Percentiles rank a stretch among this genome's conserved stretches.
Evolutionary conservation across 2,329 filamentous ascomycete genomes (phyloP).

Genomic region (Ceratocystis albifundus): DNA sequence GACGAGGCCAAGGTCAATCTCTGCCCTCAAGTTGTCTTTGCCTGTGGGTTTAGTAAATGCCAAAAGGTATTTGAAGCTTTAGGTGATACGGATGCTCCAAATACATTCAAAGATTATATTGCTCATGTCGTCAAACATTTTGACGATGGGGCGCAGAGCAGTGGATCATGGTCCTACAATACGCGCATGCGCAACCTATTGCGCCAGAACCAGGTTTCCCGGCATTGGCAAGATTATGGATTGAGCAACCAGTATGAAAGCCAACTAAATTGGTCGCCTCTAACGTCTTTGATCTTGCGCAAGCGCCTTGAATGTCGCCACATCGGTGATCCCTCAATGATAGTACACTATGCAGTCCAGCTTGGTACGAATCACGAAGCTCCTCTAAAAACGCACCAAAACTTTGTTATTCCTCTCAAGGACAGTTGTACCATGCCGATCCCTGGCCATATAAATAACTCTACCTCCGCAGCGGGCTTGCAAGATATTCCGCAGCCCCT

Average conservation of each 20-base stretch:
- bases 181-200: slow-evolving; percentile 37
- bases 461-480: slow-evolving; percentile 13
- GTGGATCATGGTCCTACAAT: slow-evolving; percentile 36
- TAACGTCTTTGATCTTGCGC: slow-evolving; percentile 34
- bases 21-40: slow-evolving; percentile 39
- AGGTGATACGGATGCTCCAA: slow-evolving; percentile 32
- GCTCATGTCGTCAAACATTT: slow-evolving; percentile 39
- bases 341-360: slow-evolving; percentile 34
- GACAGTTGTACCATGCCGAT: slow-evolving; percentile 32
- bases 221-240: slow-evolving; percentile 32
- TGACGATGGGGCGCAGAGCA: slow-evolving; percentile 32
- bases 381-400: slow-evolving; percentile 27
- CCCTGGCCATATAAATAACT: slow-evolving; percentile 29
- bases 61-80: slow-evolving; percentile 35
- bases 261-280: slow-evolving; percentile 34
- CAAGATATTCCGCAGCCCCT: slow-evolving; percentile 27
- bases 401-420: slow-evolving; percentile 31
- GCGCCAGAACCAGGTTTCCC: slow-evolving; percentile 32
- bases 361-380: slow-evolving; percentile 30
- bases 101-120: slow-evolving; percentile 37
- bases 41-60: slow-evolving; percentile 39
- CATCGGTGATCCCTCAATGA: slow-evolving; percentile 32
- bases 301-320: slow-evolving; percentile 39
- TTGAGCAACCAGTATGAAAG: slow-evolving; percentile 30
- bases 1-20: slow-evolving; percentile 36